Percentiles rank a stretch among this genome's conserved stretches.
These are phyloP conservation scores for Neurospora sp. DNA, from an alignment of 495 filamentous ascomycete species.

Conservation along the genomic window DNA sequence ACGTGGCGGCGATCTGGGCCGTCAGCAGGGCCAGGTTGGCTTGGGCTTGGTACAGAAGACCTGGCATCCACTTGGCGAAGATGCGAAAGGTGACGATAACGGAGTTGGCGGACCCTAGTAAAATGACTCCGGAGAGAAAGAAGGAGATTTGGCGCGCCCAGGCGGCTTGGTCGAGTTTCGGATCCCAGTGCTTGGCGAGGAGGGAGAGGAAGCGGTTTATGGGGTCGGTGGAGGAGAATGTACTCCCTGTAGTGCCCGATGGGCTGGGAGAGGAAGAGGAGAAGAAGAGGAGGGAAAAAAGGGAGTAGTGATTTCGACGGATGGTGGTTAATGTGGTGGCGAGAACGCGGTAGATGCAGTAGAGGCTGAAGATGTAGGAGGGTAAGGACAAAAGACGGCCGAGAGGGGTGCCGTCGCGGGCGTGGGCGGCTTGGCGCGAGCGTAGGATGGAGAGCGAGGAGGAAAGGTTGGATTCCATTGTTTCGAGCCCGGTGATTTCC, in stretches of 20 bases:
- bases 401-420: conserved; percentile 48
- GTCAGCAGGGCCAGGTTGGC: conserved; percentile 63
- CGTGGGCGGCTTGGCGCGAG: conserved; percentile 46
- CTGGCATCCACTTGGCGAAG: conserved; percentile 59
- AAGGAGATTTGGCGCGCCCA: conserved; percentile 75
- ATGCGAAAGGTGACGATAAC: conserved; percentile 68
- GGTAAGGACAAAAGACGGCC: conserved; percentile 49
- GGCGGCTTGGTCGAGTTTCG: conserved; percentile 55
- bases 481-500: conserved; percentile 70
- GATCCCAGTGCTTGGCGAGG: conserved; percentile 61
- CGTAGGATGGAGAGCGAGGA: conserved; percentile 49
- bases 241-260: neutral
- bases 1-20: conserved; percentile 66
- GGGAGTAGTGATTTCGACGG: conserved; percentile 40
- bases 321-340: conserved; percentile 55
- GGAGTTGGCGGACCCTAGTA: conserved; percentile 63
- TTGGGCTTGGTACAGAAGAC: conserved; percentile 49
- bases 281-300: conserved; percentile 24
- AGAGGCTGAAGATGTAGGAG: conserved; percentile 59
- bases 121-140: conserved; percentile 65
- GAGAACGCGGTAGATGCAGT: conserved; percentile 66
- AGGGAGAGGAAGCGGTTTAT: conserved; percentile 69
- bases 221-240: conserved; percentile 60
- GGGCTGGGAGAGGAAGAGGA: neutral
- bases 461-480: conserved; percentile 59